Percentiles rank a stretch among this genome's conserved stretches.
Evolutionary conservation across 768 basidiomycete species (phyloP).

Genomic region (Leucosporidium creatinivorum): DNA sequence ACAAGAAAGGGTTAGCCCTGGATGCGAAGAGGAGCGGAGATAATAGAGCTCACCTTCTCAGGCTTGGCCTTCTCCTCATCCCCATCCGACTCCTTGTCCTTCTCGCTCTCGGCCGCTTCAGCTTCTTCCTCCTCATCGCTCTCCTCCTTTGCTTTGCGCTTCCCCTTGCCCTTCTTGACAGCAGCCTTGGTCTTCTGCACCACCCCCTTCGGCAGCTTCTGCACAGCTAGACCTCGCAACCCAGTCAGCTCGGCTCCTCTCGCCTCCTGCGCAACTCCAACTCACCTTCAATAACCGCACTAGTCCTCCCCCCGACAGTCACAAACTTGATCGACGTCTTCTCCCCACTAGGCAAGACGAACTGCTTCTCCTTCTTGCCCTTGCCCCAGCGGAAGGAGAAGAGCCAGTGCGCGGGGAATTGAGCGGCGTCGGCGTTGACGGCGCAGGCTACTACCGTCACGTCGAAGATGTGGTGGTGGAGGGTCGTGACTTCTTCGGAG

Average conservation of each 20-base stretch:
- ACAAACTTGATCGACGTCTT: slow-evolving; percentile 28
- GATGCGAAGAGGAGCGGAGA: too few species aligned
- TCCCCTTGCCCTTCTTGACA: neutral
- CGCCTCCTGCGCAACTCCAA: neutral
- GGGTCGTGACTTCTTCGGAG: slow-evolving; percentile 6
- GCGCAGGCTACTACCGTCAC: slow-evolving; percentile 32
- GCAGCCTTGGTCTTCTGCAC: neutral
- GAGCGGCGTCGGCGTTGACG: slow-evolving; percentile 32
- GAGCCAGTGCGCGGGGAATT: slow-evolving; percentile 37
- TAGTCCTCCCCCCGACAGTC: slow-evolving; percentile 36
- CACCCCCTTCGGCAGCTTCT: slow-evolving; percentile 1
- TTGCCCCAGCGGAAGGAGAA: slow-evolving; percentile 37
- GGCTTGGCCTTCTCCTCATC: too few species aligned
- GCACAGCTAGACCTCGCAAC: neutral
- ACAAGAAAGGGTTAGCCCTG: too few species aligned
- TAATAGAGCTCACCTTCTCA: too few species aligned
- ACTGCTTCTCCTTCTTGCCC: slow-evolving; percentile 28
- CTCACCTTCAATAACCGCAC: slow-evolving; percentile 32
- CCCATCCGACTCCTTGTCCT: too few species aligned
- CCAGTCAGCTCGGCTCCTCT: too few species aligned
- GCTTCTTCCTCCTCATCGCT: neutral
- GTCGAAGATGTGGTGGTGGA: slow-evolving; percentile 31
- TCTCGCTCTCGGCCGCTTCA: neutral
- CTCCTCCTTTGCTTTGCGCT: neutral
- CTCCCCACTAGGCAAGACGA: slow-evolving; percentile 27